Conservation (phyloP, 306 rosid genomes). For the Leucaena leucocephala region DNA sequence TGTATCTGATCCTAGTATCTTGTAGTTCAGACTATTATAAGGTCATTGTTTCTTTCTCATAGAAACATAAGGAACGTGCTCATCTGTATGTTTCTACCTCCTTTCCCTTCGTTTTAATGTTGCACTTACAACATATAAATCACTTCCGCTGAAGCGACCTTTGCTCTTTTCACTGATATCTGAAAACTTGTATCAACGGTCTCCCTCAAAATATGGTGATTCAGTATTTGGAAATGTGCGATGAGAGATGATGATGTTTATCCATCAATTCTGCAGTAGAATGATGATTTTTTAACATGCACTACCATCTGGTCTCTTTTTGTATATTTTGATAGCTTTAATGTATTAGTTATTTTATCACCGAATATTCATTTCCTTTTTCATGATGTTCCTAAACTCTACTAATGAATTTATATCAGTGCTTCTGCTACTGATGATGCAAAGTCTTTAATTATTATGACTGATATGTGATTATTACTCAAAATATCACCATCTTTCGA, state of each 20-base stretch:
- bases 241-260: conserved; percentile 52
- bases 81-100: not conserved
- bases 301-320: conserved; percentile 59
- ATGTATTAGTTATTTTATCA: not conserved
- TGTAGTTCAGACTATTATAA: not conserved
- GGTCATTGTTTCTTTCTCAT: not conserved
- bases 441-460: not conserved
- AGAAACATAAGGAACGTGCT: not conserved
- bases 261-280: conserved; percentile 53
- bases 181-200: not conserved
- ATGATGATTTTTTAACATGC: conserved; percentile 63
- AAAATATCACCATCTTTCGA: conserved; percentile 47
- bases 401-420: not conserved
- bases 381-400: not conserved
- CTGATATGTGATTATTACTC: conserved; percentile 30
- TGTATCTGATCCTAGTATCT: conserved; percentile 47
- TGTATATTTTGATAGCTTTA: not conserved
- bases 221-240: conserved; percentile 15
- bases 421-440: not conserved
- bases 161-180: not conserved
- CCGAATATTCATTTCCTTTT: not conserved
- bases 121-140: not conserved
- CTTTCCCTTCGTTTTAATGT: not conserved
- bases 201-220: not conserved
- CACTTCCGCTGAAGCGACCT: not conserved